These are phyloP conservation scores for Quercus gilva DNA, from an alignment of 306 rosid genomes.

Conservation along the genomic window DNA sequence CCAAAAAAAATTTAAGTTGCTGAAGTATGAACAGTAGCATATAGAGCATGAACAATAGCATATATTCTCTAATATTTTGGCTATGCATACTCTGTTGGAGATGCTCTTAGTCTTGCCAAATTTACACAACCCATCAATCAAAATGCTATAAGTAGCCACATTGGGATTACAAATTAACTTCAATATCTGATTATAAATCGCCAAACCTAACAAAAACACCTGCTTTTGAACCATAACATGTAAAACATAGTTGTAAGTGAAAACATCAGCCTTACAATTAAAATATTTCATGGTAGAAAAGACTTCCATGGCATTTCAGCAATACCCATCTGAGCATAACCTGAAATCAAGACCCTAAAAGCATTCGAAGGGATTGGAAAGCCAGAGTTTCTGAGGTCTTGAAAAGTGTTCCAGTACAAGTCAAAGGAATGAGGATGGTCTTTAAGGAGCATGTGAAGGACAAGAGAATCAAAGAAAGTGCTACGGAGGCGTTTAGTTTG, in stretches of 20 bases:
- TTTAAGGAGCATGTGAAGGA: constrained; percentile 25
- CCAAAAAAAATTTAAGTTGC: too few species aligned
- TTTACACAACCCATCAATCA: too few species aligned
- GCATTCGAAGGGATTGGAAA: constrained; percentile 42
- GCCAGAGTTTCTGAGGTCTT: constrained; percentile 37
- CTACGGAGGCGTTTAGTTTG: constrained; percentile 18
- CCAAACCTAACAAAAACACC: too few species aligned
- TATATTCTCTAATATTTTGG: too few species aligned
- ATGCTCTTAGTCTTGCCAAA: too few species aligned
- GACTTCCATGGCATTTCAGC: constrained; percentile 47
- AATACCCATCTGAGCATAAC: constrained; percentile 28
- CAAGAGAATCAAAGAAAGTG: constrained; percentile 12
- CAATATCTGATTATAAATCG: too few species aligned
- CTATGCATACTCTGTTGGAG: too few species aligned
- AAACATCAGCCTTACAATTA: constrained; percentile 44
- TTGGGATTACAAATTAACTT: too few species aligned
- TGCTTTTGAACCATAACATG: constrained; percentile 24
- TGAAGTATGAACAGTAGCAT: too few species aligned
- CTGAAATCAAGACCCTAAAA: constrained; percentile 38
- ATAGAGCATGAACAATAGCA: too few species aligned
- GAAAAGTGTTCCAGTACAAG: constrained; percentile 53
- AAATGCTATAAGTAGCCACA: too few species aligned
- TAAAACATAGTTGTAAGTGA: constrained; percentile 47
- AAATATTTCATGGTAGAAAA: constrained; percentile 53
- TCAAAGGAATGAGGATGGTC: constrained; percentile 32